Evolutionary conservation across 1,139 yeast genomes (phyloP).

Genomic region (Lodderomyces beijingensis): DNA sequence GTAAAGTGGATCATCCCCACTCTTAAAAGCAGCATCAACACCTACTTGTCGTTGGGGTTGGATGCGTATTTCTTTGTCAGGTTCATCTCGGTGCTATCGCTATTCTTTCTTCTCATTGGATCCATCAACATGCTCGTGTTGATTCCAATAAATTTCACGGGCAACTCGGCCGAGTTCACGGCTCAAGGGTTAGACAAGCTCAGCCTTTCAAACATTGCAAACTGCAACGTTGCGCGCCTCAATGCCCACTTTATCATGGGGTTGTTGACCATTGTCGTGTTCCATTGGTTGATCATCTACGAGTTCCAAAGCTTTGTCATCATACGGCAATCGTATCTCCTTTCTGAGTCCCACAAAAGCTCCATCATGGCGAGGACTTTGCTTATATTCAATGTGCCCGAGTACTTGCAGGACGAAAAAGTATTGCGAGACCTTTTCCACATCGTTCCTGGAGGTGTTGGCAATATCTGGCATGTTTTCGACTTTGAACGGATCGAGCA

Average conservation of each 20-base stretch:
- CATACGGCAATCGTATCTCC: conserved; percentile 37
- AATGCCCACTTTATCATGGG: conserved; percentile 55
- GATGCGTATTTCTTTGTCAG: conserved; percentile 64
- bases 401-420: conserved; percentile 22
- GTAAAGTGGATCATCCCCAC: conserved; percentile 49
- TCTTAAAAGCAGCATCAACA: conserved; percentile 32
- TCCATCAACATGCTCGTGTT: conserved; percentile 48
- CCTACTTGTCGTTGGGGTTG: conserved; percentile 49
- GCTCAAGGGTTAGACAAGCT: conserved; percentile 53
- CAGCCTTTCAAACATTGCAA: conserved; percentile 59
- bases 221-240: conserved; percentile 38
- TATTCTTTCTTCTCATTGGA: conserved; percentile 49
- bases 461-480: conserved; percentile 48
- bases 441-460: conserved; percentile 43
- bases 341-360: conserved; percentile 21
- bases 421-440: conserved; percentile 24
- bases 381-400: conserved; percentile 48
- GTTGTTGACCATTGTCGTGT: conserved; percentile 45
- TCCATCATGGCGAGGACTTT: conserved; percentile 36
- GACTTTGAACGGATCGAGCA: conserved; percentile 33
- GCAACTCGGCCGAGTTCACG: conserved; percentile 25
- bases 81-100: conserved; percentile 43
- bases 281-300: conserved; percentile 47
- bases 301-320: conserved; percentile 48
- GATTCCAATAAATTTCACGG: conserved; percentile 53